A percentile compares a stretch with the other conserved stretches of the same genome.
phyloP scores from a whole-genome alignment of 2,329 filamentous ascomycete species.

The Lomentospora prolificans region DNA sequence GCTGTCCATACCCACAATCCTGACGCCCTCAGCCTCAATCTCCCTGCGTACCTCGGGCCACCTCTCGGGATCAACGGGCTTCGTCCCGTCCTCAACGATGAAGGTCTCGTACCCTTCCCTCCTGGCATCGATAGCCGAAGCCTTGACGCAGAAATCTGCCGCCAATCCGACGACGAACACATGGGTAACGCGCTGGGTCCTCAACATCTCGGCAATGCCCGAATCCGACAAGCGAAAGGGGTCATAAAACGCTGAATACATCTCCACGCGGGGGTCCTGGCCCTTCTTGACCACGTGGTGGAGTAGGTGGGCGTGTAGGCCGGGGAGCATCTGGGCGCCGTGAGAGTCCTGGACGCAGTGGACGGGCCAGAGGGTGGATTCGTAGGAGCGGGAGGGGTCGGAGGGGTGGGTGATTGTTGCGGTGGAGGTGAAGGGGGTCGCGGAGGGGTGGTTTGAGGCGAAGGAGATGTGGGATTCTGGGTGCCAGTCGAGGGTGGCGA shows the following conservation, averaged over 20 bases:
- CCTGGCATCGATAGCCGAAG: constrained; percentile 67
- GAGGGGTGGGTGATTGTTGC: constrained; percentile 57
- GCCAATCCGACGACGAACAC: constrained; percentile 83
- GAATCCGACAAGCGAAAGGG: constrained; percentile 59
- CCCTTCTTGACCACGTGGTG: constrained; percentile 71
- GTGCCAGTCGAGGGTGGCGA: constrained; percentile 93
- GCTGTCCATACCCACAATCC: constrained; percentile 47
- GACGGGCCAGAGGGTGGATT: constrained; percentile 71
- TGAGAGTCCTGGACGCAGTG: constrained; percentile 73
- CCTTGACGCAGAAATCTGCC: constrained; percentile 80
- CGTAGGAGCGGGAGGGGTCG: constrained; percentile 52
- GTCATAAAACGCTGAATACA: constrained; percentile 88
- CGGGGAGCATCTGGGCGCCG: constrained; percentile 65
- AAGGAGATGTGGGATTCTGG: constrained; percentile 80
- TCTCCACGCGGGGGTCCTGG: constrained; percentile 63
- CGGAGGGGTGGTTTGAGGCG: constrained; percentile 63
- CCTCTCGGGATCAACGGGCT: constrained; percentile 52
- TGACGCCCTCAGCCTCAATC: constrained; percentile 50
- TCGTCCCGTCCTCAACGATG: constrained; percentile 70
- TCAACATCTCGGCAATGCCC: constrained; percentile 51
- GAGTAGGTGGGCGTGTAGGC: constrained; percentile 52
- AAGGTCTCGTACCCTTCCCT: constrained; percentile 67
- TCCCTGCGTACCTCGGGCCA: constrained; percentile 48
- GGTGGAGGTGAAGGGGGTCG: constrained; percentile 56
- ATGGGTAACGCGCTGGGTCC: constrained; percentile 48